Base-by-base conservation (phyloP, 108 stramenopile species). In the Nitzschia putrida region DNA sequence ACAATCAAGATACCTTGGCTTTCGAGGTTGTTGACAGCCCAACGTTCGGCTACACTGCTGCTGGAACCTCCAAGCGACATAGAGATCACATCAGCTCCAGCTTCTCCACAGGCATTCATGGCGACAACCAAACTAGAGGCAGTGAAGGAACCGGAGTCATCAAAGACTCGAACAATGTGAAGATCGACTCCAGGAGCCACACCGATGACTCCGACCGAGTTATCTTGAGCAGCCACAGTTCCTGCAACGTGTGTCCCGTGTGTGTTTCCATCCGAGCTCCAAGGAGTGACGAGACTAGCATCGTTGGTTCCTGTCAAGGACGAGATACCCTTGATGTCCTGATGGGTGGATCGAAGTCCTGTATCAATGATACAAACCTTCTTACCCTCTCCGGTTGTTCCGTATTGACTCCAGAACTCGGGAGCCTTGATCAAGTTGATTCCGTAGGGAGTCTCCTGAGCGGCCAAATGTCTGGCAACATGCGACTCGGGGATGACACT, bases 281-380 rank as follows among this genome's bases (percentile, higher is more conserved):
- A 59, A 40, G 58, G 58, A 20, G 58, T 59, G 21, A 59, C 58
- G n/a, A 59, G 25, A 26, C 13, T 16, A 26, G 11, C 38, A 13
- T 59, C 58, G 38, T 59, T 41, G n/a, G 58, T 18, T 41, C 58
- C 58, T 20, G 58, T 25, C 12, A 59, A 20, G 38, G 21, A 21
- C 29, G 38, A 21, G 47, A 49, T 49, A 7, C 25, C 54, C 25
- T 41, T 16, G 10, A 88, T 52, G 63, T 85, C 86, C 45, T 80
- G 77, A 23, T 73, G 78, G 16, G 42, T 21, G 13, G 40, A 59
- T 0, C 51, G 40, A 41, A 82, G 68, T 1, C 86, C 86, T 0
- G 83, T 85, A 59, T 88, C 86, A 50, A 82, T 68, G 24, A 88
- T 66, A 49, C 86, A 88, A 21, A 88, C 76, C 56, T 78, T 83